Percentiles rank a stretch among this genome's conserved stretches.
Evolutionary conservation across 2,329 filamentous ascomycete species (phyloP).

Genomic region (Cercospora brassicicola): DNA sequence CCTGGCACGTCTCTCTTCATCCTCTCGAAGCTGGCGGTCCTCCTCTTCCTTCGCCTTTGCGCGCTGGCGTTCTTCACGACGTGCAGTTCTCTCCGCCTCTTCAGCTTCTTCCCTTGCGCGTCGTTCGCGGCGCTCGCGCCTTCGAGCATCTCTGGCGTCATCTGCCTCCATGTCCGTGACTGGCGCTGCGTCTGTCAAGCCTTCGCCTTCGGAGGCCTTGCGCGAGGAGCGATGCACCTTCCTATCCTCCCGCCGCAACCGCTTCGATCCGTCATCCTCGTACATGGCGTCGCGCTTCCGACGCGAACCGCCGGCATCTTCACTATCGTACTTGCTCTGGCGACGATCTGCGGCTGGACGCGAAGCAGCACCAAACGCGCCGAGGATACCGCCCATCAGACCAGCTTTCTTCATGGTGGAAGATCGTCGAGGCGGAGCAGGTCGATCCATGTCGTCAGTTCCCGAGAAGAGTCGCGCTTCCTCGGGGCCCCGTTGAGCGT

Average conservation of each 20-base stretch:
- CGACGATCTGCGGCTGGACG: constrained; percentile 33
- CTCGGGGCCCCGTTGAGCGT: constrained; percentile 43
- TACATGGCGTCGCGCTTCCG: constrained; percentile 38
- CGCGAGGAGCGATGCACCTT: constrained; percentile 37
- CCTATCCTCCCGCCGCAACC: constrained; percentile 41
- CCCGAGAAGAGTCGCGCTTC: constrained; percentile 48
- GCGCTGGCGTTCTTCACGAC: constrained; percentile 32
- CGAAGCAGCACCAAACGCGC: constrained; percentile 38
- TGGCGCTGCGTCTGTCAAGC: constrained; percentile 31
- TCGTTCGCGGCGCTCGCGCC: constrained; percentile 39
- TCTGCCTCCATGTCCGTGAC: constrained; percentile 36
- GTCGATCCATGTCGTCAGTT: constrained; percentile 55
- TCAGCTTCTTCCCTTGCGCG: constrained; percentile 44
- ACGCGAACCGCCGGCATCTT: constrained; percentile 34
- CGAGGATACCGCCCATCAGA: constrained; percentile 59
- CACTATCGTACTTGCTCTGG: constrained; percentile 39
- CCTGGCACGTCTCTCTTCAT: constrained; percentile 34
- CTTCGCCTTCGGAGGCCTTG: constrained; percentile 35
- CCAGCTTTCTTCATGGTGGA: constrained; percentile 60
- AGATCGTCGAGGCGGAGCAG: constrained; percentile 57
- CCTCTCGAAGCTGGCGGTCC: constrained; percentile 33
- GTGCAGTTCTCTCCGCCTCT: constrained; percentile 34
- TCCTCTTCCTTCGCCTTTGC: constrained; percentile 35
- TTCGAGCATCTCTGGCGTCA: constrained; percentile 34
- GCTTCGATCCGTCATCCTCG: constrained; percentile 39